Conservation (phyloP, 2,329 filamentous ascomycete genomes). For the Venturia carpophila region DNA sequence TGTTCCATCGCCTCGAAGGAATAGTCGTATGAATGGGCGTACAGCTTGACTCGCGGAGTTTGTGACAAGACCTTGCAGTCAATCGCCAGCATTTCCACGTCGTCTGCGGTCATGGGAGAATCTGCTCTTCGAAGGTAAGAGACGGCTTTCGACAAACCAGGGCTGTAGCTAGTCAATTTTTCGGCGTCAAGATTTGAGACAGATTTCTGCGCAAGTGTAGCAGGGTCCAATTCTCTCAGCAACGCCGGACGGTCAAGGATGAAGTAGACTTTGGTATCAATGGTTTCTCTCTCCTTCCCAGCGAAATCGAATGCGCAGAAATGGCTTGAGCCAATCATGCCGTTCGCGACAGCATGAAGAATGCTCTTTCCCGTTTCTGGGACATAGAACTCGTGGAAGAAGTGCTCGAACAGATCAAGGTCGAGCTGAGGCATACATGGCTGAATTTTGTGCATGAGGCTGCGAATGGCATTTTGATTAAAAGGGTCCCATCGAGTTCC, state of each 20-base stretch:
- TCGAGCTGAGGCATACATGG: constrained; percentile 3
- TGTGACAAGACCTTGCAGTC: constrained; percentile 1
- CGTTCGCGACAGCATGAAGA: neutral
- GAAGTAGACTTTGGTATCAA: constrained; percentile 10
- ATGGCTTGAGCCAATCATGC: neutral
- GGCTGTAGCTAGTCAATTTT: neutral
- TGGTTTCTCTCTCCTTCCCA: neutral
- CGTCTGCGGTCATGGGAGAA: neutral
- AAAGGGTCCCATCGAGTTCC: constrained; percentile 3
- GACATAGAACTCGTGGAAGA: constrained; percentile 3
- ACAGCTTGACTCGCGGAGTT: constrained; percentile 3
- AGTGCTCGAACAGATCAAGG: constrained; percentile 2
- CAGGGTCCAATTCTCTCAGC: neutral
- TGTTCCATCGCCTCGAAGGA: constrained; percentile 7
- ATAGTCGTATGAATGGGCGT: neutral
- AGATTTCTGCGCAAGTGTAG: neutral
- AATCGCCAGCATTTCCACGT: constrained; percentile 9
- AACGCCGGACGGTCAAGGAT: constrained; percentile 6
- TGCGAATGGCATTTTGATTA: constrained; percentile 1
- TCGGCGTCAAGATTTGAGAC: neutral
- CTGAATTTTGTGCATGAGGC: constrained; percentile 1
- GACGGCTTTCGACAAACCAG: neutral
- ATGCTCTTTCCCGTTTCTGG: neutral
- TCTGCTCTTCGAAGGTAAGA: neutral
- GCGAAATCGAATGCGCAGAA: constrained; percentile 14